Conservation (phyloP, 2,329 filamentous ascomycete species). For the Camillea tinctor region DNA sequence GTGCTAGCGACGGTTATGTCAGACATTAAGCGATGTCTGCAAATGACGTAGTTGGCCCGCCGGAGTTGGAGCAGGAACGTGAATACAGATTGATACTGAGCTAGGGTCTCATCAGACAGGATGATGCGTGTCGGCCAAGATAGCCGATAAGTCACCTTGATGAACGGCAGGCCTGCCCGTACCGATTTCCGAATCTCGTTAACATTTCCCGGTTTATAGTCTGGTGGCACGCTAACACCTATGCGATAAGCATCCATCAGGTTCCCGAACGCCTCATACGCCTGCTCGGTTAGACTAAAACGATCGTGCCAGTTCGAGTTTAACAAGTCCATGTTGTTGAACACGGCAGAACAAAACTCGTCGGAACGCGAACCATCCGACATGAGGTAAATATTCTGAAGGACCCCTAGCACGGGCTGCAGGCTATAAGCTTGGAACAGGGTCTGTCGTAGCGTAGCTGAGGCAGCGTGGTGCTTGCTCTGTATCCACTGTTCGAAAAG, state of each 20-base stretch:
- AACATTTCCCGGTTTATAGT: constrained; percentile 40
- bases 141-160: constrained; percentile 69
- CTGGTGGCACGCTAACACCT: constrained; percentile 51
- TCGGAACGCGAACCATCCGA: constrained; percentile 69
- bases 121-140: constrained; percentile 70
- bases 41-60: constrained; percentile 66
- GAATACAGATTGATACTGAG: constrained; percentile 69
- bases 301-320: constrained; percentile 71
- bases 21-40: constrained; percentile 48
- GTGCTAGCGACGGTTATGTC: constrained; percentile 38
- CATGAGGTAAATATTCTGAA: constrained; percentile 75
- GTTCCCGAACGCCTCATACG: constrained; percentile 67
- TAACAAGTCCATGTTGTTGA: constrained; percentile 68
- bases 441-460: constrained; percentile 60
- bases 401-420: constrained; percentile 59
- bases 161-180: constrained; percentile 55
- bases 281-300: constrained; percentile 75
- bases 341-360: constrained; percentile 66
- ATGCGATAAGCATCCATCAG: constrained; percentile 62
- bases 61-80: constrained; percentile 76
- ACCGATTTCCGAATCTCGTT: constrained; percentile 57
- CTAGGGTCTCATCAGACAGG: constrained; percentile 62
- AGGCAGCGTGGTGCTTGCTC: constrained; percentile 69
- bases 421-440: constrained; percentile 71
- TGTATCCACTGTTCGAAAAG: constrained; percentile 76